A percentile compares a stretch with the other conserved stretches of the same genome.
Evolutionary conservation across 2,329 filamentous ascomycete species (phyloP).

Genomic region (Sclerotinia trifoliorum): DNA sequence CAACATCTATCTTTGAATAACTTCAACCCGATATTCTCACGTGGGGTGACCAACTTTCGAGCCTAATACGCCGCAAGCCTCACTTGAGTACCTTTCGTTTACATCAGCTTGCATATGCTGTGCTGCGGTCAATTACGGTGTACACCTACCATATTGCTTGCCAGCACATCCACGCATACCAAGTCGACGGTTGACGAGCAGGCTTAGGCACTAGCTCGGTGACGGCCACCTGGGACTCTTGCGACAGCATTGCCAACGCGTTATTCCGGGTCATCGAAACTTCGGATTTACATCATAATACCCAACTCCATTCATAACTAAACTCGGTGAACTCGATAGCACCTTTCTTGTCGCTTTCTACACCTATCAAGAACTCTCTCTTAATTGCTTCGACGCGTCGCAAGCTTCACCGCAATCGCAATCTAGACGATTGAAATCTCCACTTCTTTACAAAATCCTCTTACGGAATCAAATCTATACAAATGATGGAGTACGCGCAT

Average conservation of each 20-base stretch:
- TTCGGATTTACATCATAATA: constrained; percentile 21
- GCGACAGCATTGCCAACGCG: constrained; percentile 31
- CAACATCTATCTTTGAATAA: constrained; percentile 30
- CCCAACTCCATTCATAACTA: constrained; percentile 21
- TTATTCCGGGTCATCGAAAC: constrained; percentile 24
- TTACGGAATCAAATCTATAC: constrained; percentile 37
- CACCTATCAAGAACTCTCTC: constrained; percentile 24
- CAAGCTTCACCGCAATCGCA: constrained; percentile 18
- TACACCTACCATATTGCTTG: constrained; percentile 50
- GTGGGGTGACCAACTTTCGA: constrained; percentile 34
- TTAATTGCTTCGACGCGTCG: constrained; percentile 22
- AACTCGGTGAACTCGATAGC: constrained; percentile 24
- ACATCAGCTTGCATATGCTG: constrained; percentile 61
- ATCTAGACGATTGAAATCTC: constrained; percentile 21
- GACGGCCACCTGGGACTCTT: constrained; percentile 32
- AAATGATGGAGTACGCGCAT: constrained; percentile 73
- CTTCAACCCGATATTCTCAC: constrained; percentile 34
- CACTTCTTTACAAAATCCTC: constrained; percentile 20
- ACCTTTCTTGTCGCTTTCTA: constrained; percentile 20
- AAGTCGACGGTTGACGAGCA: constrained; percentile 46
- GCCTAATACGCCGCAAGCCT: constrained; percentile 41
- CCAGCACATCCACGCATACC: constrained; percentile 62
- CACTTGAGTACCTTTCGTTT: constrained; percentile 42
- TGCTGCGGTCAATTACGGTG: constrained; percentile 54
- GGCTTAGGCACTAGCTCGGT: constrained; percentile 35